Evolutionary conservation across 73 alveolate genomes (phyloP).

Genomic region (Paraurostyla sp.): DNA sequence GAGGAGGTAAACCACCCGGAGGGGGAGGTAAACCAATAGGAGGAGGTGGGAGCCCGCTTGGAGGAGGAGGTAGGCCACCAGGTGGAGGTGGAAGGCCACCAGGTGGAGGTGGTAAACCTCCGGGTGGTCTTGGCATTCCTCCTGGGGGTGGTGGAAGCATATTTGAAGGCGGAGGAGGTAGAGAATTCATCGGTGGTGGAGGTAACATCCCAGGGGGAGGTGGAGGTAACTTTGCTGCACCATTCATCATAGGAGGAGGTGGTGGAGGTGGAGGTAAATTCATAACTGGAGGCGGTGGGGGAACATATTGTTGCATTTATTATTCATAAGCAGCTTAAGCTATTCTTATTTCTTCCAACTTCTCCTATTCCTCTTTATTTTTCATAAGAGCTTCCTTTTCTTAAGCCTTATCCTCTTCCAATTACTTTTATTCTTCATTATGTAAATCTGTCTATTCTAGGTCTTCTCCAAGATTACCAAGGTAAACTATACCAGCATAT

Average conservation of each 20-base stretch:
- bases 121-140: slow-evolving; percentile 7
- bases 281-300: slow-evolving; percentile 38
- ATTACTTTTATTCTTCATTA: slow-evolving; percentile 35
- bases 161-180: no score
- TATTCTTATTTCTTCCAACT: slow-evolving; percentile 24
- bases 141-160: no score
- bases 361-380: slow-evolving; percentile 57
- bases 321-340: slow-evolving; percentile 6
- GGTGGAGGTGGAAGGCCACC: slow-evolving; percentile 55
- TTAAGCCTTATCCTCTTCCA: slow-evolving; percentile 17
- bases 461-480: slow-evolving; percentile 50
- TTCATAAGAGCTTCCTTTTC: slow-evolving; percentile 21
- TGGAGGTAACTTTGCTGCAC: no score
- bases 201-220: slow-evolving; percentile 43
- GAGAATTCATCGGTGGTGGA: no score
- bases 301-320: slow-evolving; percentile 27
- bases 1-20: no score
- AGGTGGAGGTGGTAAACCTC: slow-evolving; percentile 9
- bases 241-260: background rate
- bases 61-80: slow-evolving; percentile 53
- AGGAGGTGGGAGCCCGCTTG: slow-evolving; percentile 1
- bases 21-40: no score
- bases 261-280: slow-evolving; percentile 64
- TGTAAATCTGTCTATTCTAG: slow-evolving; percentile 36
- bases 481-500: slow-evolving; percentile 54